Base-by-base conservation (phyloP, 2,329 filamentous ascomycete species). In the Coniochaeta ligniaria region DNA sequence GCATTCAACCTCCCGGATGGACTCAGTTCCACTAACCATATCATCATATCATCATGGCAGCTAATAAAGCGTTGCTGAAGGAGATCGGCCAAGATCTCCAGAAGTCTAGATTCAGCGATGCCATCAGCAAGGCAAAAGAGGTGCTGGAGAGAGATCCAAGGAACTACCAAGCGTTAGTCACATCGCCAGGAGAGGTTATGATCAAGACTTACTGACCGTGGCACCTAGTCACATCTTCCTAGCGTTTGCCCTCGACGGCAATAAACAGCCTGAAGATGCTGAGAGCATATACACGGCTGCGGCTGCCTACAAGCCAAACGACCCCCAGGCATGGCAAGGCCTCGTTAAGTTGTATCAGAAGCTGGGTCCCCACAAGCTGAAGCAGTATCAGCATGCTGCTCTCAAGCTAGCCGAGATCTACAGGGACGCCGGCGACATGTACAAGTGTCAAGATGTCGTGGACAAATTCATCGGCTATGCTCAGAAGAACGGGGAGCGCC, bases 251-350 rank as follows among this genome's bases (percentile, higher is more conserved):
- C 79, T 89, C 54, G 92, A 96, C 73, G 95, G 92, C 72, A 83
- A 89, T 63, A 84, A 85, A 62, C 83, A 86, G 63, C 75, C 82
- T 8, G 85, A 89, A 7, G 88, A 91, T 45, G 87, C 95, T 0
- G 92, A 95, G 67, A 83, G 81, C 36, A 85, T 87, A 1, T 98
- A 98, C 73, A 79, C 82, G 45, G 80, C 83, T 35, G 95, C 94
- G 1, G 84, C 89, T 6, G 79, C 80, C 22, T 78, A 91, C 63
- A 93, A 91, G 65, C 84, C 87, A 0, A 79, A 84, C 20, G 92
- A 97, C 66, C 78, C 85, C n/a, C 90, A 94, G 68, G 90, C 90
- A 65, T 98, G 91, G 92, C 90, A 96, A 71, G 95, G 95, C 1
- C 79, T 99, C 54, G 83, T 95, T 72, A 90, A 88, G 69, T 75